Percentiles rank a stretch among this genome's conserved stretches.
phyloP scores from a whole-genome alignment of 1,139 yeast genomes.

The Scheffersomyces parashehatae region DNA sequence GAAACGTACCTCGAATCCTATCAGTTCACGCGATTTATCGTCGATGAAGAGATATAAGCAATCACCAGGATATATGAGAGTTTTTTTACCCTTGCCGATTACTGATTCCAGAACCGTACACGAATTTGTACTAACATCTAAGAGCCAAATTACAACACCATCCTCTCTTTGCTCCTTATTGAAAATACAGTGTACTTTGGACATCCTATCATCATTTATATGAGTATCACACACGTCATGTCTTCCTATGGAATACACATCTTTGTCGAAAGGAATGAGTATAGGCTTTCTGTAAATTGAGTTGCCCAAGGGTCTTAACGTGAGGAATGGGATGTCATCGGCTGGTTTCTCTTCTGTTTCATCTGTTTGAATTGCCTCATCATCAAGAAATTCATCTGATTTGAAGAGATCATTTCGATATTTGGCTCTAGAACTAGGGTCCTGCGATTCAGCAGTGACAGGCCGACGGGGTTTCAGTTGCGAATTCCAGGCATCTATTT shows the following conservation, averaged over 20 bases:
- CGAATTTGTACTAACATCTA: slow-evolving; percentile 79
- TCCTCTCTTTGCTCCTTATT: slow-evolving; percentile 59
- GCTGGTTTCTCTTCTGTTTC: slow-evolving; percentile 1
- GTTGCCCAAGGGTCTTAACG: slow-evolving; percentile 29
- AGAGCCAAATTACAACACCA: slow-evolving; percentile 58
- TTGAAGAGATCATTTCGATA: background rate
- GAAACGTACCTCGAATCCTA: slow-evolving; percentile 49
- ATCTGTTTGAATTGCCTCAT: no score
- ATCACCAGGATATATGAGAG: slow-evolving; percentile 64
- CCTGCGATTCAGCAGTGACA: no score
- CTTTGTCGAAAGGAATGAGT: slow-evolving; percentile 60
- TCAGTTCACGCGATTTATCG: slow-evolving; percentile 45
- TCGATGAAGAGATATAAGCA: slow-evolving; percentile 66
- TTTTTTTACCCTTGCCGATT: slow-evolving; percentile 64
- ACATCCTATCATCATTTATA: slow-evolving; percentile 72
- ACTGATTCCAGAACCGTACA: slow-evolving; percentile 65
- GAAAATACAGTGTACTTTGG: slow-evolving; percentile 80
- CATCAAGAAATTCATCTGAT: background rate
- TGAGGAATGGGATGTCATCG: slow-evolving; percentile 20
- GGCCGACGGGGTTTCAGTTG: no score
- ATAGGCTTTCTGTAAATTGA: slow-evolving; percentile 44
- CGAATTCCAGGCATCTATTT: background rate
- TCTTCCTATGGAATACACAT: slow-evolving; percentile 66
- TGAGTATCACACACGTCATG: slow-evolving; percentile 58
- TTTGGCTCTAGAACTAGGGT: no score